Evolutionary conservation across 1,139 yeast genomes (phyloP), one percentile per base, ranked within the genome.

Genomic region (Debaryomyces robertsiae): DNA sequence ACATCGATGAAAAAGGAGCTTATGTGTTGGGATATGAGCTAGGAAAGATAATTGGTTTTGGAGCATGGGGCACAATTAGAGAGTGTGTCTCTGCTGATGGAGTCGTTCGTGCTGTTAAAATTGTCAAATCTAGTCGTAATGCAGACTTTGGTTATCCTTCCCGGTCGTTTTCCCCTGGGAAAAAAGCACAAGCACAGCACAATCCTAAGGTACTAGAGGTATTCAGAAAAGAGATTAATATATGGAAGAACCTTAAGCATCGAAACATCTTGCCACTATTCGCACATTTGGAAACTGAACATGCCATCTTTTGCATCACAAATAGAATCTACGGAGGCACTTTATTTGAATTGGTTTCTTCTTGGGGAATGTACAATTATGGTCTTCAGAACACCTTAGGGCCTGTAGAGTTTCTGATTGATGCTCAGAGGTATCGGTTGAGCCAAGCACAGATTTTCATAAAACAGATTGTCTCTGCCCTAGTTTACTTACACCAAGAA

Each of bases 11-110:
- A 47, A 73, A 74, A 45, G 91, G 89, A 0, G 81, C 84, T 5
- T 53, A 71, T 9, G 77, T 84, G 0, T 54, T 83, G 67, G 79
- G 75, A 9, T 80, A 82, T 63, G 76, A 67, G 30, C 57, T 85
- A 30, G 96, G 95, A 0, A 81, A 80, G 49, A 77, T 84, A n/a
- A 82, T 90, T 47, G 96, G 96, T 1, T 80, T 79, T 56, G 98
- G 98, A 7, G 95, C 96, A 0, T 90, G 94, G 85, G 95, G 96
- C 3, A 78, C 85, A 25, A 85, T 91, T n/a, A 69, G 95, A 45
- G 94, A 86, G 58, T 88, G 94, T 47, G 55, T 54, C 33, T 65
- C 59, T 24, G 40, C 49, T 15, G 62, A 65, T 36, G 82, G 82
- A 1, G 63, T 65, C 5, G 63, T 73, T 1, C 73, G 77, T 47